These are phyloP conservation scores for Medicago arabica DNA, from an alignment of 306 rosid species.

Conservation along the genomic window DNA sequence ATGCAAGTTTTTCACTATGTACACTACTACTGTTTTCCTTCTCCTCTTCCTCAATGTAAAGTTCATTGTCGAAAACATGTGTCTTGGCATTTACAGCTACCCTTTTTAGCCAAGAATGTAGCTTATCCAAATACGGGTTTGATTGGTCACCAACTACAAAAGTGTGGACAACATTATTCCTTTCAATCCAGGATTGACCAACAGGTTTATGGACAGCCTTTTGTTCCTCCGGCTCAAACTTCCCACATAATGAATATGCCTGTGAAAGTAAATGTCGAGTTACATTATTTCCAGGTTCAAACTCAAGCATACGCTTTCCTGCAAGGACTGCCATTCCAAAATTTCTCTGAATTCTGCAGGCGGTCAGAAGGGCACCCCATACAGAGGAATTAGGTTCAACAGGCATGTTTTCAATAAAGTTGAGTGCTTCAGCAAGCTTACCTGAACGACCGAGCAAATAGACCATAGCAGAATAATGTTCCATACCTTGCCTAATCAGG, in stretches of 20 bases:
- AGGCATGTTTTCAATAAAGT: conserved; percentile 77
- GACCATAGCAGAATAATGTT: conserved; percentile 83
- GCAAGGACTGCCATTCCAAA: conserved; percentile 66
- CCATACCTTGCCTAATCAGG: conserved; percentile 65
- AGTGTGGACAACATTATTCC: conserved; percentile 57
- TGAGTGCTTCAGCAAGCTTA: conserved; percentile 75
- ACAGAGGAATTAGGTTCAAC: conserved; percentile 68
- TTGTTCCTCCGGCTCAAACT: conserved; percentile 61
- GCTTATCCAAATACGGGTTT: conserved; percentile 48
- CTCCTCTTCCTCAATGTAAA: conserved; percentile 81
- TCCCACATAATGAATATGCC: conserved; percentile 68
- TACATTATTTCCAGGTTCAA: conserved; percentile 68
- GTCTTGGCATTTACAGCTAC: conserved; percentile 54
- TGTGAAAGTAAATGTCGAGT: conserved; percentile 60
- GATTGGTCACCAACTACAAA: conserved; percentile 67
- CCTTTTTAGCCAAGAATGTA: conserved; percentile 64
- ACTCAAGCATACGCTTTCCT: conserved; percentile 62
- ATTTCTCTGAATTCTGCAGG: conserved; percentile 75
- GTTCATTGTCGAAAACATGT: conserved; percentile 47
- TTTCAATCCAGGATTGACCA: conserved; percentile 87
- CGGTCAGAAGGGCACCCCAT: conserved; percentile 79
- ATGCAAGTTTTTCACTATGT: conserved; percentile 82
- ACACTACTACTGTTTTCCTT: conserved; percentile 58
- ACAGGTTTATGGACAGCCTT: conserved; percentile 50
- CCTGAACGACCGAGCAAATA: conserved; percentile 87